Evolutionary conservation across 116 monocot genomes (phyloP).

Genomic region (Papilionanthe hybrid): DNA sequence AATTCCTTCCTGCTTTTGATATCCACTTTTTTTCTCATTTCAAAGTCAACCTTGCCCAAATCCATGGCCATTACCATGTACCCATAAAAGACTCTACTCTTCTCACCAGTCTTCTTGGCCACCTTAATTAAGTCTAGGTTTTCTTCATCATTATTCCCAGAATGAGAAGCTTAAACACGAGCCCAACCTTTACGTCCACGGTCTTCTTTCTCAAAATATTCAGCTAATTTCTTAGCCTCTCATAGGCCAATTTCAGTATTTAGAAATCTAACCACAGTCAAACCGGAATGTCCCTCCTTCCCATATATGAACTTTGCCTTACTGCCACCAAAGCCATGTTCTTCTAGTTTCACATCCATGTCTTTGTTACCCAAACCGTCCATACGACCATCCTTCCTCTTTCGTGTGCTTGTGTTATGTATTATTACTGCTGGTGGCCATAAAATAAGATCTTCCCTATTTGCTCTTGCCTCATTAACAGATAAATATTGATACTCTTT

Average conservation of each 20-base stretch:
- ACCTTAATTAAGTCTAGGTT: slow-evolving; percentile 53
- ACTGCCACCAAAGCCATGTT: slow-evolving; percentile 76
- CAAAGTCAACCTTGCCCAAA: slow-evolving; percentile 72
- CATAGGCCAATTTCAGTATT: slow-evolving; percentile 58
- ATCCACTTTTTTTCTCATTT: slow-evolving; percentile 57
- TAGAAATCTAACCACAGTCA: slow-evolving; percentile 65
- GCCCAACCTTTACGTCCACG: slow-evolving; percentile 68
- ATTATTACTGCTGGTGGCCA: slow-evolving; percentile 91
- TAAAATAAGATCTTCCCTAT: slow-evolving; percentile 86
- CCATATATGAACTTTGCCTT: slow-evolving; percentile 74
- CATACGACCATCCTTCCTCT: slow-evolving; percentile 67
- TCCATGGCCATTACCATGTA: slow-evolving; percentile 74
- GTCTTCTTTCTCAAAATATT: slow-evolving; percentile 62
- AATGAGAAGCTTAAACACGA: slow-evolving; percentile 28
- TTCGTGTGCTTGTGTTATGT: slow-evolving; percentile 68
- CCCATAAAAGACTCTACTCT: slow-evolving; percentile 76
- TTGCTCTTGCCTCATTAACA: slow-evolving; percentile 52
- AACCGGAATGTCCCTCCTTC: slow-evolving; percentile 78
- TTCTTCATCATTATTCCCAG: slow-evolving; percentile 35
- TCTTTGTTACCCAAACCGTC: slow-evolving; percentile 94
- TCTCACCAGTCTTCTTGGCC: slow-evolving; percentile 68
- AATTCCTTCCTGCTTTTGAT: slow-evolving; percentile 58
- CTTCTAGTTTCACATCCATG: slow-evolving; percentile 87
- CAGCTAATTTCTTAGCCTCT: slow-evolving; percentile 70
- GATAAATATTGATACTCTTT: slow-evolving; percentile 75